Conservation (phyloP, 257 asterid genomes). For the Scutellaria galericulata region DNA sequence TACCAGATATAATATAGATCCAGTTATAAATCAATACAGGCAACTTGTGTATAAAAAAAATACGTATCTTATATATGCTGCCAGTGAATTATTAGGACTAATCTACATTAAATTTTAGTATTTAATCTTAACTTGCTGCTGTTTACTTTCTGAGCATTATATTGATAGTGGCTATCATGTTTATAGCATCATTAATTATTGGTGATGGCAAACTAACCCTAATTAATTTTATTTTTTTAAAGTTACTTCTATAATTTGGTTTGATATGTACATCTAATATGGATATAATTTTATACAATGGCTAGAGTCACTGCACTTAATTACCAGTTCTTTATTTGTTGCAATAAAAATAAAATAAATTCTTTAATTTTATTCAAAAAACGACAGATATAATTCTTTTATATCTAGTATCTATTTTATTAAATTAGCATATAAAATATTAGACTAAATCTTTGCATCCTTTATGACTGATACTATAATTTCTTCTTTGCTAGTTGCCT, state of each 20-base stretch:
- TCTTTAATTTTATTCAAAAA: too few relatives aligned
- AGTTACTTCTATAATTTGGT: slow-evolving; percentile 5
- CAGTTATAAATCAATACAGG: slow-evolving; percentile 5
- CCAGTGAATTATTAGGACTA: slow-evolving; percentile 24
- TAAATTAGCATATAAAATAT: too few relatives aligned
- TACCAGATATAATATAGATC: slow-evolving; percentile 13
- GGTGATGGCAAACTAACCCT: slow-evolving; percentile 31
- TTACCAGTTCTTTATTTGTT: too few relatives aligned
- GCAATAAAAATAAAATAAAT: too few relatives aligned
- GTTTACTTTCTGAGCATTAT: slow-evolving; percentile 28
- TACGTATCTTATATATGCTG: slow-evolving; percentile 15
- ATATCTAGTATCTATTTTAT: too few relatives aligned
- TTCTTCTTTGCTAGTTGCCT: too few relatives aligned
- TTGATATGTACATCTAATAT: slow-evolving; percentile 4
- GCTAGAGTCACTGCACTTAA: too few relatives aligned
- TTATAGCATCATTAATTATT: slow-evolving; percentile 30
- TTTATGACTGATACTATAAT: too few relatives aligned
- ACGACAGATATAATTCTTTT: too few relatives aligned
- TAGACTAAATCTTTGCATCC: too few relatives aligned
- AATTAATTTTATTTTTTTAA: background rate
- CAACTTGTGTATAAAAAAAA: background rate
- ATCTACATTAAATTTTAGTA: slow-evolving; percentile 25
- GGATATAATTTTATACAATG: background rate
- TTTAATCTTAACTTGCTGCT: slow-evolving; percentile 29
- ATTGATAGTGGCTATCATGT: slow-evolving; percentile 46